Evolutionary conservation across 2,329 filamentous ascomycete genomes (phyloP).

Genomic region (Xylaria digitata): DNA sequence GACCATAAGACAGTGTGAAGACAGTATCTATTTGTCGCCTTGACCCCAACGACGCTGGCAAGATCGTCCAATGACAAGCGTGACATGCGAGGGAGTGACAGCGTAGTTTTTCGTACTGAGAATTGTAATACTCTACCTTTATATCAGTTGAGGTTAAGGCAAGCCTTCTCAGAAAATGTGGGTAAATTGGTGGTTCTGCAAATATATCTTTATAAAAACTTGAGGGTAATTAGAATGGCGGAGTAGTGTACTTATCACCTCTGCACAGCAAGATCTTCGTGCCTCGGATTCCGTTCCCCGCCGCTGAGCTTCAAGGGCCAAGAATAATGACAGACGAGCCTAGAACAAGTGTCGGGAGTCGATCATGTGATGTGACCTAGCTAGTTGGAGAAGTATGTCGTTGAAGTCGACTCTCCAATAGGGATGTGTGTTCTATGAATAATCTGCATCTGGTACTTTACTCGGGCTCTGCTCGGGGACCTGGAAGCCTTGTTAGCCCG

Average conservation of each 20-base stretch:
- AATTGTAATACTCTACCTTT: not conserved
- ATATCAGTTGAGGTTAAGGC: not conserved
- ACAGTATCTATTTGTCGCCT: not conserved
- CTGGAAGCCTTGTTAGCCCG: conserved; percentile 2
- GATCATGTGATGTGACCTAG: conserved; percentile 1
- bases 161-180: not conserved
- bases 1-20: conserved; percentile 22
- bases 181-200: not conserved
- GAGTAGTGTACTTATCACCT: not conserved
- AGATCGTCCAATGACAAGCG: conserved; percentile 1
- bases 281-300: conserved; percentile 2
- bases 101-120: not conserved
- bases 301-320: not conserved
- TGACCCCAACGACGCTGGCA: not conserved
- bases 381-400: conserved; percentile 1
- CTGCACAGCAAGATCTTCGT: not conserved
- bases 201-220: not conserved
- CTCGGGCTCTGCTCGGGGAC: not conserved
- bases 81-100: not conserved
- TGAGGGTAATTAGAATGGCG: not conserved
- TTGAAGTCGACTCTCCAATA: conserved; percentile 11
- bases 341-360: not conserved
- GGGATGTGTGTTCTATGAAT: conserved; percentile 2
- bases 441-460: conserved; percentile 10
- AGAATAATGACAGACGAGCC: conserved; percentile 4